Conservation (phyloP, 306 rosid species). For the Boehmeria nivea region DNA sequence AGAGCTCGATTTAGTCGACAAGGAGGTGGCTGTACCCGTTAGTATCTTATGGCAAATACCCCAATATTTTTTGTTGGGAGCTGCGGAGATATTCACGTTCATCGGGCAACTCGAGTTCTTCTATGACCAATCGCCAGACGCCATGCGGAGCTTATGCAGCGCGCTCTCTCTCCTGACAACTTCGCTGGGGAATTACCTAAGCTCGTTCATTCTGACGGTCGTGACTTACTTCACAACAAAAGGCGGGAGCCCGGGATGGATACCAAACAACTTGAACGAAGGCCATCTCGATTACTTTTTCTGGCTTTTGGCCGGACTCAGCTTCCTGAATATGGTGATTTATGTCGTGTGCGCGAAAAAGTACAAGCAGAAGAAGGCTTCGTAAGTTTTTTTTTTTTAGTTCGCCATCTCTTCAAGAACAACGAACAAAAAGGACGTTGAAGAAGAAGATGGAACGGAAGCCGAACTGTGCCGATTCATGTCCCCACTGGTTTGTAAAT, state of each 20-base stretch:
- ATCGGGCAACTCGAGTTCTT: slow-evolving; percentile 94
- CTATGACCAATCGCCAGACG: slow-evolving; percentile 95
- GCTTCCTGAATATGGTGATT: slow-evolving; percentile 60
- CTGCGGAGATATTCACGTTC: slow-evolving; percentile 78
- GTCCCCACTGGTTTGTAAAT: slow-evolving; percentile 5
- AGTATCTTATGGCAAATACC: slow-evolving; percentile 80
- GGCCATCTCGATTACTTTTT: slow-evolving; percentile 84
- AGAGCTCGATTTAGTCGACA: slow-evolving; percentile 54
- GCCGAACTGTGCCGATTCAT: not conserved
- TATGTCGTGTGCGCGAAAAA: slow-evolving; percentile 51
- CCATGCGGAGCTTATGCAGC: slow-evolving; percentile 92
- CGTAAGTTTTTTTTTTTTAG: slow-evolving; percentile 23
- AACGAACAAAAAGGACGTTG: no score
- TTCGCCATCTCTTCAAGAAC: no score
- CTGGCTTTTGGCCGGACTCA: slow-evolving; percentile 87
- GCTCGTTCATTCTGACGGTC: slow-evolving; percentile 70
- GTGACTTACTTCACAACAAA: slow-evolving; percentile 73
- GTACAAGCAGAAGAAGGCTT: slow-evolving; percentile 72
- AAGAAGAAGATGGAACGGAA: not conserved
- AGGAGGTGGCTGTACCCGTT: slow-evolving; percentile 59
- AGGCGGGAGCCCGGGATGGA: slow-evolving; percentile 72
- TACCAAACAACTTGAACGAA: slow-evolving; percentile 69
- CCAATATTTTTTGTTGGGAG: slow-evolving; percentile 83
- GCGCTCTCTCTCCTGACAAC: slow-evolving; percentile 80
- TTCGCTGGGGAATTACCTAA: slow-evolving; percentile 76